A percentile compares a stretch with the other conserved stretches of the same genome.
Evolutionary conservation across 108 stramenopile species (phyloP).

Genomic region (Pseudonitzschia multiseries): DNA sequence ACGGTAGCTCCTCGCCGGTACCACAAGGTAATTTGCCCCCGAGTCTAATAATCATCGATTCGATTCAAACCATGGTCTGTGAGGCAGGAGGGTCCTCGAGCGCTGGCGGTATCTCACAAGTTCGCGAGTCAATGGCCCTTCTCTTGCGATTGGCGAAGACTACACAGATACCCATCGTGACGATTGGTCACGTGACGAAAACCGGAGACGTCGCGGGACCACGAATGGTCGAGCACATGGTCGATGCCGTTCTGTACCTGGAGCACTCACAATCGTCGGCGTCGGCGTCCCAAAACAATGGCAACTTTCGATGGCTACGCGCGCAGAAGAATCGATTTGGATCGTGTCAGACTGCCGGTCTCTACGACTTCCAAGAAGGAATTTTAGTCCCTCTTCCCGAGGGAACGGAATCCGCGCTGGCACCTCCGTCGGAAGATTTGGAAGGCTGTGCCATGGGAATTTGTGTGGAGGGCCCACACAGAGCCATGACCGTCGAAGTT

Average conservation of each 20-base stretch:
- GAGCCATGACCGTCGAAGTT: constrained; percentile 81
- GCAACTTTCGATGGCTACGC: constrained; percentile 69
- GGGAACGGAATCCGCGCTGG: constrained; percentile 65
- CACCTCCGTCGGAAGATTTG: constrained; percentile 53
- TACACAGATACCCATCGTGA: constrained; percentile 81
- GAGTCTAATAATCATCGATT: constrained; percentile 83
- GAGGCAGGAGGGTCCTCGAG: constrained; percentile 58
- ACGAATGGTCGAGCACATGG: constrained; percentile 95
- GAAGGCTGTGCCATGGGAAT: constrained; percentile 90
- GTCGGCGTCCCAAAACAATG: constrained; percentile 29
- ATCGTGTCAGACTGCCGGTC: constrained; percentile 81
- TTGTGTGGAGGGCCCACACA: constrained; percentile 80
- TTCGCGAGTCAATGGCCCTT: constrained; percentile 81
- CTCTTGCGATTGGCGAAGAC: constrained; percentile 90
- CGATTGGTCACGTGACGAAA: constrained; percentile 96
- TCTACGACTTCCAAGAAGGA: constrained; percentile 82
- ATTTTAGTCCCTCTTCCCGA: constrained; percentile 84
- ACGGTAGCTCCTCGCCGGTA: not conserved
- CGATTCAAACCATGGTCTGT: constrained; percentile 93
- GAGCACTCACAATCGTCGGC: constrained; percentile 46
- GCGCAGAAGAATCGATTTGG: constrained; percentile 93
- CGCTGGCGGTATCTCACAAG: constrained; percentile 87
- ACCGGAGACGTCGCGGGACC: constrained; percentile 92
- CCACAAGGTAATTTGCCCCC: constrained; percentile 33
- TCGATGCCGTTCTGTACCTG: constrained; percentile 90